Conservation (phyloP, 169 alveolate genomes). For the Plasmodium sp. region DNA sequence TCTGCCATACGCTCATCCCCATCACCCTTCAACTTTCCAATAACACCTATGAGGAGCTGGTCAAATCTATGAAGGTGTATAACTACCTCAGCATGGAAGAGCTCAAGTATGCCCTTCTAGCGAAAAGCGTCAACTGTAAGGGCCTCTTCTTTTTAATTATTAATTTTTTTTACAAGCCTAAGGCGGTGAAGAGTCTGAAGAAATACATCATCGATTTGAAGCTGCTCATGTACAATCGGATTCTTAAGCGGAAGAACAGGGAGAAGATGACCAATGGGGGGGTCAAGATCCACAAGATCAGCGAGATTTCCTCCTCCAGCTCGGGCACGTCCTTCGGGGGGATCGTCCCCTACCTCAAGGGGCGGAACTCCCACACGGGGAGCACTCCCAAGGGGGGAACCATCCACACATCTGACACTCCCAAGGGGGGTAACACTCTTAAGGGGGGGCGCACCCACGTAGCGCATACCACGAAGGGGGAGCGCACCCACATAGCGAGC, state of each 20-base stretch:
- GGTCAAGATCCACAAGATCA: not conserved
- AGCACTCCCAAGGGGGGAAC: not conserved
- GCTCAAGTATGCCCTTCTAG: conserved; percentile 79
- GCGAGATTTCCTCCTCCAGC: not conserved
- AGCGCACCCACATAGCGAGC: not conserved
- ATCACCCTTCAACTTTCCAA: conserved; percentile 52
- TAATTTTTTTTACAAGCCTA: conserved; percentile 82
- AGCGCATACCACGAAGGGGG: not conserved
- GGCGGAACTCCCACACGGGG: not conserved
- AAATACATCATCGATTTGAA: conserved; percentile 55
- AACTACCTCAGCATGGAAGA: conserved; percentile 75
- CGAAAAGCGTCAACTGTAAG: conserved; percentile 80
- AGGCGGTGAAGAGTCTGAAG: conserved; percentile 68
- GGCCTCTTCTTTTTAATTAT: conserved; percentile 82
- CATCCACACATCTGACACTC: not conserved
- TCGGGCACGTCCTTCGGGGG: not conserved
- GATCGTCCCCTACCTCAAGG: not conserved
- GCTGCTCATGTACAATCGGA: conserved; percentile 45
- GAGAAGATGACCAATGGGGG: not conserved
- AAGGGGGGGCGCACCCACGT: not conserved
- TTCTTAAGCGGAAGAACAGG: conserved; percentile 20
- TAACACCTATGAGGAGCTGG: conserved; percentile 41
- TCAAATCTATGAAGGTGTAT: conserved; percentile 61
- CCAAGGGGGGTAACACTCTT: not conserved
- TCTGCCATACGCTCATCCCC: conserved; percentile 45